Conservation (phyloP, 257 asterid genomes). For the Fraxinus pennsylvanica region DNA sequence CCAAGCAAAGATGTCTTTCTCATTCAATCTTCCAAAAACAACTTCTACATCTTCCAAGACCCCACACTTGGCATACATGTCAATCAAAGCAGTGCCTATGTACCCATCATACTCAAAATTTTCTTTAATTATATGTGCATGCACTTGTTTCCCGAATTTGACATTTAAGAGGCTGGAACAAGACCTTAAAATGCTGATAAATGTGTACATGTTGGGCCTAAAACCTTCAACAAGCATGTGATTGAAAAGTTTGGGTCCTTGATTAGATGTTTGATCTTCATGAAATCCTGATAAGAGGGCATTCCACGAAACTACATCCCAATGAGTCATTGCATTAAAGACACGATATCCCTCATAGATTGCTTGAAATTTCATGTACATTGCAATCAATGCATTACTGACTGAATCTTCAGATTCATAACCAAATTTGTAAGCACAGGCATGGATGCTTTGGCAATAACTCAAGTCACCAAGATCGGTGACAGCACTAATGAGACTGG, state of each 20-base stretch:
- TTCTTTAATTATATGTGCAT: conserved; percentile 54
- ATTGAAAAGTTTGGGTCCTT: conserved; percentile 52
- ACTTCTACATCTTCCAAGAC: conserved; percentile 54
- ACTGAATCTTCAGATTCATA: conserved; percentile 54
- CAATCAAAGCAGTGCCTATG: conserved; percentile 70
- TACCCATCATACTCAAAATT: conserved; percentile 37
- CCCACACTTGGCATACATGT: conserved; percentile 73
- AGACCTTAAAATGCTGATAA: conserved; percentile 62
- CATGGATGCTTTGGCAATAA: conserved; percentile 74
- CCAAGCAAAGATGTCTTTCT: conserved; percentile 66
- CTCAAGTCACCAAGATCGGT: conserved; percentile 51
- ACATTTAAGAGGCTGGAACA: conserved; percentile 55
- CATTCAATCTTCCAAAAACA: conserved; percentile 50
- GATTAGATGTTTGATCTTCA: conserved; percentile 49
- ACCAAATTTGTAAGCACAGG: conserved; percentile 64
- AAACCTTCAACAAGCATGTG: conserved; percentile 63
- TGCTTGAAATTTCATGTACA: conserved; percentile 73
- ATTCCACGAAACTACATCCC: conserved; percentile 79
- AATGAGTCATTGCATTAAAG: conserved; percentile 48
- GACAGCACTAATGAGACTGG: conserved; percentile 67
- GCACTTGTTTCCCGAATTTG: conserved; percentile 73
- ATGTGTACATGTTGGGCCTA: conserved; percentile 69
- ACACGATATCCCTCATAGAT: conserved; percentile 51
- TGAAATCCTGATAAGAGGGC: conserved; percentile 72
- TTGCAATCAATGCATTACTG: conserved; percentile 70